phyloP scores from a whole-genome alignment of 768 basidiomycete genomes.

The Boletus rex-veris region DNA sequence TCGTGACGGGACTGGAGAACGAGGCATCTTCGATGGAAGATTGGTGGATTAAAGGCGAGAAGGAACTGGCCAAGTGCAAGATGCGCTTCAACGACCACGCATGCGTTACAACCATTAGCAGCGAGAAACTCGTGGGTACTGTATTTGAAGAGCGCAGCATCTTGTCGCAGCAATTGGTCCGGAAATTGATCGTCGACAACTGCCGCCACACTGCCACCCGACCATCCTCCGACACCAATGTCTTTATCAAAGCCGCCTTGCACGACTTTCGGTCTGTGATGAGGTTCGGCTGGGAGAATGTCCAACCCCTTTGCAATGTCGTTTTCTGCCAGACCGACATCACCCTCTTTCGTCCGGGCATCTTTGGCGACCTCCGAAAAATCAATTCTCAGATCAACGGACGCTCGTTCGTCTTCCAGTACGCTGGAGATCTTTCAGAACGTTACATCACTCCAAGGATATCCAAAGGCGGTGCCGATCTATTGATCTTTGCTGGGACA shows the following conservation, averaged over 20 bases:
- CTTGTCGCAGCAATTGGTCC: conserved; percentile 22
- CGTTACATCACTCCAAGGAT: conserved; percentile 15
- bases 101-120: conserved; percentile 38
- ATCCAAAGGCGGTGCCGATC: conserved; percentile 24
- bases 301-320: conserved; percentile 14
- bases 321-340: conserved; percentile 18
- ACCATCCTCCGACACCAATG: conserved; percentile 16
- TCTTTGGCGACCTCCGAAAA: conserved; percentile 19
- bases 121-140: conserved; percentile 8
- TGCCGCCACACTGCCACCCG: conserved; percentile 16
- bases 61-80: conserved; percentile 27
- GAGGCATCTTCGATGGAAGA: conserved; percentile 30
- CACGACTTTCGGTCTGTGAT: conserved; percentile 27
- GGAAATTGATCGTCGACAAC: conserved; percentile 18
- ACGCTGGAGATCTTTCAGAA: conserved; percentile 14
- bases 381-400: conserved; percentile 21
- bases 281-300: conserved; percentile 23
- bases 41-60: conserved; percentile 39
- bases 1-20: conserved; percentile 35
- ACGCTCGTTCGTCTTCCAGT: conserved; percentile 22
- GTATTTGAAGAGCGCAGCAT: conserved; percentile 17
- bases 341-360: conserved; percentile 5
- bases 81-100: conserved; percentile 41
- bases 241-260: conserved; percentile 26
- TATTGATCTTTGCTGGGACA: conserved; percentile 22